Percentiles rank a stretch among this genome's conserved stretches.
Conservation (phyloP, 148 eudicot species). For the Dysphania ambrosioides region DNA sequence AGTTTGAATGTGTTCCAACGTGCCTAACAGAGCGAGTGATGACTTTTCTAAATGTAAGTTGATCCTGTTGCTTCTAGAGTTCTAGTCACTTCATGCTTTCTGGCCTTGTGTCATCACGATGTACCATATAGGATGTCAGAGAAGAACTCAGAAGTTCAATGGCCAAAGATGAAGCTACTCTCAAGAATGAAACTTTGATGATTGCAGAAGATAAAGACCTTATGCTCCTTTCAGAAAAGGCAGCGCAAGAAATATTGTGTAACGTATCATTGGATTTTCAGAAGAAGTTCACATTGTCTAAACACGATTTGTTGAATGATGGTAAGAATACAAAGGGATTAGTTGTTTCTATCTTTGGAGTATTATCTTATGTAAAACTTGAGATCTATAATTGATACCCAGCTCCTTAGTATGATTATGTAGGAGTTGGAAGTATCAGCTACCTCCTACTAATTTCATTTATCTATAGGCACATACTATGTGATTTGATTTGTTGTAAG, state of each 20-base stretch:
- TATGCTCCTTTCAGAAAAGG: constrained; percentile 21
- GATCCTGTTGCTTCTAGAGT: constrained; percentile 11
- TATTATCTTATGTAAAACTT: not conserved
- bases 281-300: constrained; percentile 62
- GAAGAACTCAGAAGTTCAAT: constrained; percentile 89
- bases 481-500: not conserved
- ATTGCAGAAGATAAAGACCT: constrained; percentile 29
- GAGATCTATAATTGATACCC: not conserved
- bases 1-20: constrained; percentile 86
- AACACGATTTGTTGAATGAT: constrained; percentile 48
- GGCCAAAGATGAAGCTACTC: constrained; percentile 81
- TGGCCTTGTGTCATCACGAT: constrained; percentile 30
- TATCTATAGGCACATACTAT: not conserved
- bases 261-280: constrained; percentile 64
- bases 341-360: not conserved
- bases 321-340: constrained; percentile 10
- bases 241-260: constrained; percentile 31
- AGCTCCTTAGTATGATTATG: not conserved
- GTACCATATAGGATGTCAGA: constrained; percentile 63
- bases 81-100: constrained; percentile 14
- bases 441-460: not conserved
- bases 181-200: constrained; percentile 71
- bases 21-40: constrained; percentile 82
- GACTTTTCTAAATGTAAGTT: constrained; percentile 80
- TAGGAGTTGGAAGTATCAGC: not conserved